Evolutionary conservation across 2,329 filamentous ascomycete species (phyloP).

Genomic region (Celoporthe dispersa): DNA sequence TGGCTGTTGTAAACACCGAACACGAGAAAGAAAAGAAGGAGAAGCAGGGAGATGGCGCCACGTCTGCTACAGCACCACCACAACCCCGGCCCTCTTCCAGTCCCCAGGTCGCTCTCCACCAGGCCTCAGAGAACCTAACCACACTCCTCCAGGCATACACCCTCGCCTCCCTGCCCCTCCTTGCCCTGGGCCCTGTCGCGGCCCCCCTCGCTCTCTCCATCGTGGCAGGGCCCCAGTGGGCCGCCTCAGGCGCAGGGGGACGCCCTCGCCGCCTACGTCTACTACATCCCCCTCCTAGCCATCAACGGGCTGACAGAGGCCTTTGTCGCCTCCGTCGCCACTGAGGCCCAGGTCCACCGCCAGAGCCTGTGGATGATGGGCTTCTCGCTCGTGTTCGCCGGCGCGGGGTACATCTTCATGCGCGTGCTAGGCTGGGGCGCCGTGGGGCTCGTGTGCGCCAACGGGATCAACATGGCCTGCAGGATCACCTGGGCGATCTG

Average conservation of each 20-base stretch:
- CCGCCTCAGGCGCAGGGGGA: constrained; percentile 70
- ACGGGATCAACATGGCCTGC: constrained; percentile 86
- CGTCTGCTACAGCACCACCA: constrained; percentile 30
- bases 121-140: constrained; percentile 58
- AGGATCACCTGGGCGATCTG: constrained; percentile 78
- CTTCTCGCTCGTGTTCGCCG: constrained; percentile 78
- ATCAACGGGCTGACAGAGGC: constrained; percentile 91
- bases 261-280: constrained; percentile 81
- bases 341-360: constrained; percentile 70
- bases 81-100: constrained; percentile 23
- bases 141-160: constrained; percentile 74
- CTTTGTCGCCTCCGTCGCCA: constrained; percentile 88
- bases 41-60: constrained; percentile 24
- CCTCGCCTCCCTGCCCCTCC: constrained; percentile 71
- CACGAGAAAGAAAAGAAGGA: not conserved
- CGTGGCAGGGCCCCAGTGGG: constrained; percentile 79
- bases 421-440: constrained; percentile 72
- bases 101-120: constrained; percentile 37
- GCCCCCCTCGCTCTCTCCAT: constrained; percentile 75
- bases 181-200: constrained; percentile 74
- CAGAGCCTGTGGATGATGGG: constrained; percentile 85
- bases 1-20: not conserved
- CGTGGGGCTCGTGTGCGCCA: constrained; percentile 80
- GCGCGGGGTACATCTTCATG: constrained; percentile 76
- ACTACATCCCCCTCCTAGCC: constrained; percentile 90